Conservation (phyloP, 441 rosid species). For the Gossypium armourianum region DNA sequence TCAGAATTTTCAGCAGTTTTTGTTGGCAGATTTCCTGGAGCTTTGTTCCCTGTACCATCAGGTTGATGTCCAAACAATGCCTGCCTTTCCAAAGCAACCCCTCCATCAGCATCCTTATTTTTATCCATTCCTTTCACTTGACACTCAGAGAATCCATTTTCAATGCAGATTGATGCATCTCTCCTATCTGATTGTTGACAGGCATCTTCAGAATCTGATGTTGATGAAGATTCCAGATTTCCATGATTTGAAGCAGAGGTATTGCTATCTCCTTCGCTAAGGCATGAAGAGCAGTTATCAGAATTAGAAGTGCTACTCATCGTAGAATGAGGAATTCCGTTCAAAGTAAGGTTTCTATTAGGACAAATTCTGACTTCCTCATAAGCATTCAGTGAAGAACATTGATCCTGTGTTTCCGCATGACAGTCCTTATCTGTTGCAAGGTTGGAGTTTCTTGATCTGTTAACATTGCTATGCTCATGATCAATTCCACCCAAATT, state of each 20-base stretch:
- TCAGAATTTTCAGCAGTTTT: conserved; percentile 32
- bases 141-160: conserved; percentile 31
- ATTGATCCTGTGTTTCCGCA: conserved; percentile 21
- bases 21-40: conserved; percentile 25
- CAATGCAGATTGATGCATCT: conserved; percentile 33
- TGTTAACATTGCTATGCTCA: conserved; percentile 19
- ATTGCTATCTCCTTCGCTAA: conserved; percentile 56
- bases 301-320: conserved; percentile 39
- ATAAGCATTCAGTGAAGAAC: conserved; percentile 23
- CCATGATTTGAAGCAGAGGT: conserved; percentile 41
- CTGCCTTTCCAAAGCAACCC: conserved; percentile 26
- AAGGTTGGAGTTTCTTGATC: conserved; percentile 19
- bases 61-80: conserved; percentile 25
- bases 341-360: conserved; percentile 16
- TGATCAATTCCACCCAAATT: conserved; percentile 29
- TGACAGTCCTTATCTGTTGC: conserved; percentile 20
- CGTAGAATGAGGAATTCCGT: conserved; percentile 26
- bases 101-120: conserved; percentile 24
- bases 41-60: conserved; percentile 25
- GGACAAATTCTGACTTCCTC: conserved; percentile 29
- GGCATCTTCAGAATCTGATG: conserved; percentile 71
- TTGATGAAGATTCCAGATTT: conserved; percentile 47
- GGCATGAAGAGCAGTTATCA: conserved; percentile 64
- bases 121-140: conserved; percentile 30
- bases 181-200: conserved; percentile 54